Evolutionary conservation across 164 flowering plant genomes (phyloP).

Genomic region (Vitis cinerea): DNA sequence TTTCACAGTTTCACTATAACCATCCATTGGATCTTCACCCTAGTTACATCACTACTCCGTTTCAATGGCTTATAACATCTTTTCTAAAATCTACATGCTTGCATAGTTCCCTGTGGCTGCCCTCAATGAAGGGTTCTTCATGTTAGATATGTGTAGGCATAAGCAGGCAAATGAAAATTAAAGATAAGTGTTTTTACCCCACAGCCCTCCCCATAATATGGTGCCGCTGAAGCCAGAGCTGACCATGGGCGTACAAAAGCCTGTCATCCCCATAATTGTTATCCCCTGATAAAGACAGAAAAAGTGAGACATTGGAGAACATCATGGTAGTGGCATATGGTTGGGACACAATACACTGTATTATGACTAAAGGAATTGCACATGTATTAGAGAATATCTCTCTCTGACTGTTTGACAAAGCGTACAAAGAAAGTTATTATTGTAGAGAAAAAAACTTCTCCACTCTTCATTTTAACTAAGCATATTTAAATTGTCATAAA

Average conservation of each 20-base stretch:
- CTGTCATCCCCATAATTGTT: conserved; percentile 68
- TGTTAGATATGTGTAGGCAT: neutral
- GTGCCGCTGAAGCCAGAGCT: conserved; percentile 67
- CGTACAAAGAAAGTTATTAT: too few relatives aligned
- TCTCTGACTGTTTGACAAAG: too few relatives aligned
- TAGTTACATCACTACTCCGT: too few relatives aligned
- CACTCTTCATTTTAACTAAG: too few relatives aligned
- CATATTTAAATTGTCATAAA: too few relatives aligned
- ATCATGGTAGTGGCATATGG: neutral
- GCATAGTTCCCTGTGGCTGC: too few relatives aligned
- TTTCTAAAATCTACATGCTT: too few relatives aligned
- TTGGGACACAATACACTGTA: neutral
- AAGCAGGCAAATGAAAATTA: neutral
- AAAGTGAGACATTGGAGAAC: neutral
- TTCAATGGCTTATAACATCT: too few relatives aligned
- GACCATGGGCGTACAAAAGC: conserved; percentile 69
- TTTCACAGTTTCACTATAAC: too few relatives aligned
- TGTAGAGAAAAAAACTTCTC: too few relatives aligned
- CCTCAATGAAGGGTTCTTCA: neutral
- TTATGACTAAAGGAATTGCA: neutral
- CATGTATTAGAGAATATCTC: too few relatives aligned
- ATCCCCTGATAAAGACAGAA: conserved; percentile 43
- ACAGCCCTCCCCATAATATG: conserved; percentile 83
- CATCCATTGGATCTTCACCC: too few relatives aligned
- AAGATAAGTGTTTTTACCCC: conserved; percentile 39